Evolutionary conservation across 2,329 filamentous ascomycete genomes (phyloP), one percentile per base, ranked within the genome.

Genomic region (Diplodia corticola): DNA sequence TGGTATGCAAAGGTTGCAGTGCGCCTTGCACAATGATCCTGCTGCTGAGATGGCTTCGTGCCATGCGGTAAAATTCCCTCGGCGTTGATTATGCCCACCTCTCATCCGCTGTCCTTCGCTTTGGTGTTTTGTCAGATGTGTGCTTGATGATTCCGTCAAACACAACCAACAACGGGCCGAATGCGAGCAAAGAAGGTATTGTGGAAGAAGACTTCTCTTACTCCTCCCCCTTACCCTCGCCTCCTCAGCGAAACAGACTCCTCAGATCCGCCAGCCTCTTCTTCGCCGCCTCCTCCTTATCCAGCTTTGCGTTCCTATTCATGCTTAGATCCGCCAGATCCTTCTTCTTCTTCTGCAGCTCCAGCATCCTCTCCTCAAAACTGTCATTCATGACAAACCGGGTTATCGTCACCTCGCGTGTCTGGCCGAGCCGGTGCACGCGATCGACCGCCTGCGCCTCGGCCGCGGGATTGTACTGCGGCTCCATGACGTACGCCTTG

Each of bases 401-500:
- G 44, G 91, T 88, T 1, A 93, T 96, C n/a, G 86, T 86, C 0
- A 99, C 95, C 13, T 89, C 86, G n/a, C 95, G 85, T 72, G 87
- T 95, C 81, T 99, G 95, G 0, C 65, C 93, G 1, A 97, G 82
- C 20, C 93, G 89, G 76, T 97, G 93, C 5, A 99, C 92, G 33
- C 95, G 91, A 76, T 98, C 95, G 7, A 98, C 86, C 1, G 95
- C 95, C 79, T 99, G 95, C 5, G 93, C 91, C 77, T 99, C 94
- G 0, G 93, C 92, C 0, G 93, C 93, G 0, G 95, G 95, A 73
- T 99, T 99, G 81, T 94, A 99, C 75, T 97, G 93, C 5, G 95
- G 95, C 76, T 99, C 95, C 94, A 99, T 98, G 72, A 98, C 91
- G 76, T 95, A 98, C 15, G 96, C 94, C 65, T 87, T 90, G 75